phyloP scores from a whole-genome alignment of 345 rosid species.

The Hibiscus trionum region DNA sequence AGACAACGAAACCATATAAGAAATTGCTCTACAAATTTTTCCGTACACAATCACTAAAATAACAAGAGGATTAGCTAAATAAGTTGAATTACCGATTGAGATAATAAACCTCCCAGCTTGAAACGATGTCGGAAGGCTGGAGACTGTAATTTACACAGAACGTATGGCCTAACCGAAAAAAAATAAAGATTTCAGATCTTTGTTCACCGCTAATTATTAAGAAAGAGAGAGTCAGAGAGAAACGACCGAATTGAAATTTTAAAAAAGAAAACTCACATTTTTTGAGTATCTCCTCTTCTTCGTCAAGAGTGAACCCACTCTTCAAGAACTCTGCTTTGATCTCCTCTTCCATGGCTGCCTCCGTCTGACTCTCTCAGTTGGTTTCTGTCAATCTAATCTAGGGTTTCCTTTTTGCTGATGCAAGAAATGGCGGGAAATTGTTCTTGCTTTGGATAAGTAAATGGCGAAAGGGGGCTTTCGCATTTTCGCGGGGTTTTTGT shows the following conservation, averaged over 20 bases:
- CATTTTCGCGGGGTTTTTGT: neutral
- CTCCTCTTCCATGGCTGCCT: constrained; percentile 53
- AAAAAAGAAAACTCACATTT: constrained; percentile 38
- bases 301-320: constrained; percentile 48
- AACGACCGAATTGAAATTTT: neutral
- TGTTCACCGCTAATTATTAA: neutral
- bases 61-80: neutral
- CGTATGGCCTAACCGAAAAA: constrained; percentile 43
- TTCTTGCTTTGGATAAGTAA: neutral
- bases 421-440: constrained; percentile 13
- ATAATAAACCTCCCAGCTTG: constrained; percentile 87
- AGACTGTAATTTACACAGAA: constrained; percentile 70
- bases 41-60: neutral
- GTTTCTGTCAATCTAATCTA: constrained; percentile 7
- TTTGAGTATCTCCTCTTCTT: constrained; percentile 58
- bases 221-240: neutral
- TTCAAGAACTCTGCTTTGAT: constrained; percentile 59
- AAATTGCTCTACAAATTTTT: neutral
- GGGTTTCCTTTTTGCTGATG: constrained; percentile 23
- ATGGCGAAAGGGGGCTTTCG: neutral
- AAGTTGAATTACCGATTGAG: constrained; percentile 55
- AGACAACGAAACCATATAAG: neutral
- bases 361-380: neutral
- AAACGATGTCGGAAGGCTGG: constrained; percentile 69
- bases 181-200: neutral